Conservation (phyloP, 169 alveolate genomes). For the Plasmodium relictum region DNA sequence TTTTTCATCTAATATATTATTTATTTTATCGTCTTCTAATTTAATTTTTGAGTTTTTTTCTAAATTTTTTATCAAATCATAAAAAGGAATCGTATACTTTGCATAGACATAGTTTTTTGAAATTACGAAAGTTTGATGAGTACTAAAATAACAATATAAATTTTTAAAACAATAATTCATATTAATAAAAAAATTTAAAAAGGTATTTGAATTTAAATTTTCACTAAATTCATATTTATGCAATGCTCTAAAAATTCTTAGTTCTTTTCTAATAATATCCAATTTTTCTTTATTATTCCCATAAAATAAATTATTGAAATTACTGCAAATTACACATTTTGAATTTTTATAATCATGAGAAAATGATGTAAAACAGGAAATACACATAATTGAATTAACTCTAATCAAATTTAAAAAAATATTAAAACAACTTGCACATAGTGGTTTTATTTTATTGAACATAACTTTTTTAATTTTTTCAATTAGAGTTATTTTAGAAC, state of each 20-base stretch:
- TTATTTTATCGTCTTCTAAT: neutral
- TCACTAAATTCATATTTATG: conserved; percentile 15
- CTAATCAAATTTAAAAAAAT: conserved; percentile 26
- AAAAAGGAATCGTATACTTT: conserved; percentile 18
- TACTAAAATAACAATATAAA: conserved; percentile 18
- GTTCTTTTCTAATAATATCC: conserved; percentile 20
- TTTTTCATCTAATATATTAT: neutral
- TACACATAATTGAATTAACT: conserved; percentile 12
- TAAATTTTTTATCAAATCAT: neutral
- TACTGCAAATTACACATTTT: conserved; percentile 24
- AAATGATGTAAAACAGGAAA: conserved; percentile 32
- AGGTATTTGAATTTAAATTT: conserved; percentile 12
- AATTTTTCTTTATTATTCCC: neutral
- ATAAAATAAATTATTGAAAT: neutral
- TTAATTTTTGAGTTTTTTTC: conserved; percentile 8
- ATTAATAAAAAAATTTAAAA: conserved; percentile 37
- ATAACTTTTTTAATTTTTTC: conserved; percentile 20
- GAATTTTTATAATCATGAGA: neutral
- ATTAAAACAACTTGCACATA: conserved; percentile 38
- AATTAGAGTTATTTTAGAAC: conserved; percentile 4
- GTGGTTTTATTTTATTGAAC: conserved; percentile 26
- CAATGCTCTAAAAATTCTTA: conserved; percentile 17
- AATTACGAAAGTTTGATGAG: conserved; percentile 13
- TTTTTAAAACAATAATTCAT: conserved; percentile 32
- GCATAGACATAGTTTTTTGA: conserved; percentile 21